phyloP scores from a whole-genome alignment of 257 asterid species.

The Echium plantagineum region DNA sequence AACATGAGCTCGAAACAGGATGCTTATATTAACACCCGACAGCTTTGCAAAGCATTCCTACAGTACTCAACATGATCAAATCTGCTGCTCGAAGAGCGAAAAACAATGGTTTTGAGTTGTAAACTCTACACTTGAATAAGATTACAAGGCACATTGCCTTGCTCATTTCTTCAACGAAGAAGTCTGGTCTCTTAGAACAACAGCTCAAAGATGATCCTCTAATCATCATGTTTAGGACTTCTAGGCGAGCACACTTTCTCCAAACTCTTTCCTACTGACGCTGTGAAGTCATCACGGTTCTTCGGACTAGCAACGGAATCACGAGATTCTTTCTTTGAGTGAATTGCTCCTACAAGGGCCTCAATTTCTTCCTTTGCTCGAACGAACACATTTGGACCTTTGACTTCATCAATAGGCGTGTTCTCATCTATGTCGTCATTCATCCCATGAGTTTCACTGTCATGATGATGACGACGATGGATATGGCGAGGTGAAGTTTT shows the following conservation, averaged over 20 bases:
- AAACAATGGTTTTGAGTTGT: not conserved
- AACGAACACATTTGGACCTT: slow-evolving; percentile 65
- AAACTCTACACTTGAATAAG: not conserved
- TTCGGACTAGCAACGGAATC: slow-evolving; percentile 12
- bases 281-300: slow-evolving; percentile 20
- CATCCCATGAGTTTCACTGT: slow-evolving; percentile 68
- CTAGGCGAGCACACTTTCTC: slow-evolving; percentile 13
- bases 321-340: slow-evolving; percentile 41
- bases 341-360: slow-evolving; percentile 46
- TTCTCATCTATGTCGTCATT: slow-evolving; percentile 48
- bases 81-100: no score
- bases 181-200: not conserved
- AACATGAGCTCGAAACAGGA: no score
- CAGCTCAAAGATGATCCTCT: not conserved
- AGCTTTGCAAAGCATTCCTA: no score
- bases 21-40: no score
- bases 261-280: slow-evolving; percentile 22
- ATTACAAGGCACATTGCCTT: not conserved
- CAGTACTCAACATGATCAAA: not conserved
- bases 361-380: slow-evolving; percentile 88
- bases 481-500: slow-evolving; percentile 11
- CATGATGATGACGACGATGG: slow-evolving; percentile 46
- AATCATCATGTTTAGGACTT: not conserved
- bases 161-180: not conserved
- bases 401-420: slow-evolving; percentile 40